Evolutionary conservation across 345 rosid species (phyloP), one percentile per base, ranked within the genome.

Genomic region (Kandelia obovata): DNA sequence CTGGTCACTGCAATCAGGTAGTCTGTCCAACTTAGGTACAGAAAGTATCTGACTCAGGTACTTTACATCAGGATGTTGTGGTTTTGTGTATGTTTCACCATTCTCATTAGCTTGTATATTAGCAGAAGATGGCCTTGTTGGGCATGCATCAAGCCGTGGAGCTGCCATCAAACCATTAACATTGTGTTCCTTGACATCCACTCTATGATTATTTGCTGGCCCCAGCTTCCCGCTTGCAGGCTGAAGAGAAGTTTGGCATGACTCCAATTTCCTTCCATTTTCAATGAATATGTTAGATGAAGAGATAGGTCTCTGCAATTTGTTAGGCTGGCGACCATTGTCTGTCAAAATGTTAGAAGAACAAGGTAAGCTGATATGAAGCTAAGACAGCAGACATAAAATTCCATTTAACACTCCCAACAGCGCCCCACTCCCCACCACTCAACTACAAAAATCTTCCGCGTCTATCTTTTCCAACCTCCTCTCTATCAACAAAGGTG

Each of bases 31-130:
- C 66, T 75, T 73, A 26, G 97, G 93, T 65, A 92, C 76, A 47
- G 75, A 59, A 39, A 92, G 82, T 60, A 92, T 69, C 77, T 80
- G 77, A 78, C 73, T 77, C 61, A 89, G 78, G 78, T 81, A 82
- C 74, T 92, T 88, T 13, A 69, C 71, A 77, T 91, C 96, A 0
- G 91, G 86, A 78, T 91, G 97, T 30, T 88, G 92, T 53, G 80
- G 89, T 72, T 80, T 86, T 37, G 35, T 58, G 53, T 80, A 74
- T 26, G 51, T 80, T 79, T 80, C 89, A 37, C 67, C 71, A 15
- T 60, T 74, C 61, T 77, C 81, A 69, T 77, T 81, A 56, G 72
- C 76, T 70, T 74, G 76, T 64, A 68, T 67, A 69, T 72, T 72
- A 61, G 79, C 9, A 35, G 58, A 57, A 20, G 30, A 51, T 62